Percentiles rank a stretch among this genome's conserved stretches.
phyloP scores from a whole-genome alignment of 805 yeast species.

The Kodamaea lidongshanica region DNA sequence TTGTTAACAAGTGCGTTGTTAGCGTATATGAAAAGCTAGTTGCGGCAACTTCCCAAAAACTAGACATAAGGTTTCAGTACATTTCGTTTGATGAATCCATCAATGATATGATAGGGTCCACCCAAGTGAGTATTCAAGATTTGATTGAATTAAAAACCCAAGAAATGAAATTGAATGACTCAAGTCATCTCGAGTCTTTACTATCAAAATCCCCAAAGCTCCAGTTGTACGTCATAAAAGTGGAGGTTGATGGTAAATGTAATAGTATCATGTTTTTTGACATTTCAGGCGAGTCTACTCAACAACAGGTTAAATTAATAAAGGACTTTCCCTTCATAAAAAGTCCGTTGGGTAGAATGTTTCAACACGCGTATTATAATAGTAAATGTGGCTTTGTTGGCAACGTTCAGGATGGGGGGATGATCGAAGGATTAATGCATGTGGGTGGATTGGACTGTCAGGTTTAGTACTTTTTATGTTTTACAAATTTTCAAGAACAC shows the following conservation, averaged over 20 bases:
- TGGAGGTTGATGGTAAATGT: slow-evolving; percentile 7
- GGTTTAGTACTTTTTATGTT: too few relatives aligned
- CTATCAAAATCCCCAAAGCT: slow-evolving; percentile 1
- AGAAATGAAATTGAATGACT: slow-evolving; percentile 14
- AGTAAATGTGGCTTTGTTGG: slow-evolving; percentile 33
- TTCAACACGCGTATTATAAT: slow-evolving; percentile 13
- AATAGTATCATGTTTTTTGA: slow-evolving; percentile 14
- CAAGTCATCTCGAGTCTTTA: slow-evolving; percentile 4
- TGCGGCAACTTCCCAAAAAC: too few relatives aligned
- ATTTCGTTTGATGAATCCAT: too few relatives aligned
- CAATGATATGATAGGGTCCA: slow-evolving; percentile 1
- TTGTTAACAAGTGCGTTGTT: slow-evolving; percentile 7
- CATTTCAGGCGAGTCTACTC: slow-evolving; percentile 5
- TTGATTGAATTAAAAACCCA: slow-evolving; percentile 12
- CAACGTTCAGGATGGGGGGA: slow-evolving; percentile 15
- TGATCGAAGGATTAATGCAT: too few relatives aligned
- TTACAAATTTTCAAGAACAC: too few relatives aligned
- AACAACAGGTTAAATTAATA: slow-evolving; percentile 6
- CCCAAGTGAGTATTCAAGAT: slow-evolving; percentile 1
- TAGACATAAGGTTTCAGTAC: too few relatives aligned
- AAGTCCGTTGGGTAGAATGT: slow-evolving; percentile 1
- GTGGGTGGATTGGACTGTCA: too few relatives aligned
- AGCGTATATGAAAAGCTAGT: slow-evolving; percentile 10
- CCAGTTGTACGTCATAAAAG: slow-evolving; percentile 9
- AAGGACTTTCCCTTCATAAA: not conserved